phyloP scores from a whole-genome alignment of 2,329 filamentous ascomycete genomes.

The Thielaviopsis punctulata region DNA sequence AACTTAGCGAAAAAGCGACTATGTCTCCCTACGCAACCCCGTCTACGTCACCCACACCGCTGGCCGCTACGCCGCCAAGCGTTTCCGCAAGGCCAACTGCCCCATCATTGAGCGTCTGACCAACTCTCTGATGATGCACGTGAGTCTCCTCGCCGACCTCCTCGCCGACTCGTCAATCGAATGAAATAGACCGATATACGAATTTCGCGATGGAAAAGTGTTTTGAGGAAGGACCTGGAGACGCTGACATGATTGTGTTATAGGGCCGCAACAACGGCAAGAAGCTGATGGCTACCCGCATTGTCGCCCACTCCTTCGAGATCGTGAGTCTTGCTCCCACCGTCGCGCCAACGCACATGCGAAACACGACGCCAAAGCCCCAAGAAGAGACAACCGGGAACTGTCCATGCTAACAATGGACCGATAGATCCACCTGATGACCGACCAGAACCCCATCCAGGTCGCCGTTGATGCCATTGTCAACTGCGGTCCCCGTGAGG shows the following conservation, averaged over 20 bases:
- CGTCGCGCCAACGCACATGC: not conserved
- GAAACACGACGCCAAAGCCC: not conserved
- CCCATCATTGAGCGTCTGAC: slow-evolving; percentile 99
- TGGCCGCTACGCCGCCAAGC: slow-evolving; percentile 96
- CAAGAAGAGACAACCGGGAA: not conserved
- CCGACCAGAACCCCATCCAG: slow-evolving; percentile 99
- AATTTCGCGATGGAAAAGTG: not conserved
- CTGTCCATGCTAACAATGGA: slow-evolving; percentile 17
- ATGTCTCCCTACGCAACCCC: slow-evolving; percentile 97
- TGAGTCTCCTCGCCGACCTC: slow-evolving; percentile 6
- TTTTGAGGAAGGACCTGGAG: not conserved
- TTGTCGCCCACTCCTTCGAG: slow-evolving; percentile 97
- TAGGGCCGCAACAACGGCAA: slow-evolving; percentile 99
- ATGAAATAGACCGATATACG: not conserved
- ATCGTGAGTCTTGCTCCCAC: slow-evolving; percentile 54
- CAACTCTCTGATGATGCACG: slow-evolving; percentile 99
- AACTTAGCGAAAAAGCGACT: slow-evolving; percentile 50
- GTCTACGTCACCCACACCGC: slow-evolving; percentile 99
- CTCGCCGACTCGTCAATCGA: not conserved
- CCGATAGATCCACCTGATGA: slow-evolving; percentile 95
- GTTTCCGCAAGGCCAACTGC: slow-evolving; percentile 99
- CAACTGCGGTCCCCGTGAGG: slow-evolving; percentile 99
- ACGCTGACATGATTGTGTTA: slow-evolving; percentile 56
- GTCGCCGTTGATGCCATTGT: slow-evolving; percentile 98
- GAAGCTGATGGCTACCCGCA: slow-evolving; percentile 99